Evolutionary conservation across 352 stramenopile genomes (phyloP).

Genomic region (Globisporangium middletonii): DNA sequence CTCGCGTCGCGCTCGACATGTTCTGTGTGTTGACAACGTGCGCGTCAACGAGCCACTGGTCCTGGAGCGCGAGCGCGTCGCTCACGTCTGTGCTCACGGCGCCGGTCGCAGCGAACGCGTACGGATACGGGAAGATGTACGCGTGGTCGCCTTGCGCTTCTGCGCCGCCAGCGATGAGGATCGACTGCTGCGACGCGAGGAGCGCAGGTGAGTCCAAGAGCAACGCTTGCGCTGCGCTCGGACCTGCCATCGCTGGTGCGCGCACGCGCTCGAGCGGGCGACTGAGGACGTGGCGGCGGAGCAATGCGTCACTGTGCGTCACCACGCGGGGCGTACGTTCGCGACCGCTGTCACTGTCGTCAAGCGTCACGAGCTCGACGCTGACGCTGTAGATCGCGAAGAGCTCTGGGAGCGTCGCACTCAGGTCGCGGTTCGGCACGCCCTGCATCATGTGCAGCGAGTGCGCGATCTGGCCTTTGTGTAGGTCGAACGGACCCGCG

Average conservation of each 20-base stretch:
- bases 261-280: background rate
- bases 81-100: background rate
- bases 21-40: constrained; percentile 10
- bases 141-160: background rate
- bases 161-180: constrained; percentile 4
- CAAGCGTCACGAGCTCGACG: constrained; percentile 6
- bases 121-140: constrained; percentile 3
- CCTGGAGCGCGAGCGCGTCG: constrained; percentile 1
- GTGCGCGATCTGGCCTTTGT: constrained; percentile 5
- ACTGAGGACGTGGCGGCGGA: constrained; percentile 3
- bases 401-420: background rate
- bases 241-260: background rate
- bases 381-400: constrained; percentile 7
- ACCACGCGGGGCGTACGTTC: background rate
- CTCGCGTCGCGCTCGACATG: background rate
- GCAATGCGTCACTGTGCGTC: background rate
- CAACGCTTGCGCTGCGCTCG: background rate
- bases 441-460: constrained; percentile 8
- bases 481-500: constrained; percentile 5
- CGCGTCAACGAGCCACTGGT: constrained; percentile 6
- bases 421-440: constrained; percentile 1
- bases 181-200: constrained; percentile 3
- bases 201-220: constrained; percentile 2
- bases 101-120: constrained; percentile 5
- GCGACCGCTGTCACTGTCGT: background rate